phyloP scores from a whole-genome alignment of 352 stramenopile genomes.

The Phytophthora podocarpi region DNA sequence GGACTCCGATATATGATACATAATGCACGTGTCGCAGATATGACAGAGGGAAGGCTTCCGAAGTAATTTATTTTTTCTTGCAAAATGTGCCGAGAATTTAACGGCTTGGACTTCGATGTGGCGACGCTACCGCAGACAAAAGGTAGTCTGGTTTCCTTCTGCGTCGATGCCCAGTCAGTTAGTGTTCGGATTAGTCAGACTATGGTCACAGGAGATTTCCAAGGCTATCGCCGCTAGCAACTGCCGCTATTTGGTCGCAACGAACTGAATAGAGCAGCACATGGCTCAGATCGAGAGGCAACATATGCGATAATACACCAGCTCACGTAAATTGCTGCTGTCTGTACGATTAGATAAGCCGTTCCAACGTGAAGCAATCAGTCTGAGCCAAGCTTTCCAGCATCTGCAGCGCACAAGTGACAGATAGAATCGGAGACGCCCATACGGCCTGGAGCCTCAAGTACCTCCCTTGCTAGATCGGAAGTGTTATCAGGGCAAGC shows the following conservation, averaged over 20 bases:
- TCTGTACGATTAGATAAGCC: slow-evolving; percentile 19
- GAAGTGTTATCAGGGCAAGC: slow-evolving; percentile 19
- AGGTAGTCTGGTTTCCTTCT: neutral
- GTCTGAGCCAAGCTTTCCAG: slow-evolving; percentile 15
- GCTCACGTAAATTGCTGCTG: slow-evolving; percentile 6
- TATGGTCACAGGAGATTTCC: slow-evolving; percentile 11
- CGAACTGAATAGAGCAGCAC: slow-evolving; percentile 7
- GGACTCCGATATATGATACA: neutral
- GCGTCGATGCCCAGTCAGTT: neutral
- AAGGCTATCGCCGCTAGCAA: slow-evolving; percentile 5
- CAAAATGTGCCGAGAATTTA: slow-evolving; percentile 1
- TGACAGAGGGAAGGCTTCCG: neutral
- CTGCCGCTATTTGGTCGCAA: slow-evolving; percentile 15
- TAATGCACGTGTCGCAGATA: slow-evolving; percentile 25
- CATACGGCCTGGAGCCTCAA: neutral
- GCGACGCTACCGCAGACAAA: neutral
- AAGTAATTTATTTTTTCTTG: slow-evolving; percentile 34
- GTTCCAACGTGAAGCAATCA: slow-evolving; percentile 15
- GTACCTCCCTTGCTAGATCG: neutral
- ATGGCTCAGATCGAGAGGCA: neutral
- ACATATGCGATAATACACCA: slow-evolving; percentile 29
- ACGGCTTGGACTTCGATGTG: slow-evolving; percentile 12
- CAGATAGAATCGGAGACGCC: neutral
- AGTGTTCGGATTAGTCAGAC: slow-evolving; percentile 2
- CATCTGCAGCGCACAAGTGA: slow-evolving; percentile 17